phyloP scores from a whole-genome alignment of 305 asterid species.

The Fraxinus sp. region DNA sequence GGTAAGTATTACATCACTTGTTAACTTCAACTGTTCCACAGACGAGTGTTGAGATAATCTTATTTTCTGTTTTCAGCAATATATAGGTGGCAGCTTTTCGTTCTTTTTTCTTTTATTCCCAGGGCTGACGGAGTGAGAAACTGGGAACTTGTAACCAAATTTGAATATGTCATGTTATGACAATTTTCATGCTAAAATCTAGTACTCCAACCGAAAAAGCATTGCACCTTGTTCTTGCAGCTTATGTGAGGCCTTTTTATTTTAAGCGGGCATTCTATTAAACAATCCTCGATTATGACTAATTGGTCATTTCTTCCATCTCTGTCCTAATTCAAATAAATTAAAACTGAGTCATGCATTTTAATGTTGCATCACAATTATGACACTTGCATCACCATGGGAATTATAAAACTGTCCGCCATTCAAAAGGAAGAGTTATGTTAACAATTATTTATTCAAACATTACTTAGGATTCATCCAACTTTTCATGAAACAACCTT shows the following conservation, averaged over 20 bases:
- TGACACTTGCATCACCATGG: background rate
- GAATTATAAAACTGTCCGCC: background rate
- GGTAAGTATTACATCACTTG: constrained; percentile 44
- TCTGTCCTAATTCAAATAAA: background rate
- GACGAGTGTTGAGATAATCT: background rate
- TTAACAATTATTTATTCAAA: background rate
- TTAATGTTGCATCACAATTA: background rate
- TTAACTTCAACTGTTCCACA: background rate
- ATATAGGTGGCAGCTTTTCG: background rate
- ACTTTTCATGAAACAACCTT: background rate
- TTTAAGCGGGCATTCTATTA: background rate
- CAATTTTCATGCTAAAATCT: background rate
- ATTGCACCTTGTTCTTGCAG: background rate
- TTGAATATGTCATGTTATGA: background rate
- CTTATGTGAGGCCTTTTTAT: background rate
- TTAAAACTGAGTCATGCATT: background rate
- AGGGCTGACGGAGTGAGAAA: background rate
- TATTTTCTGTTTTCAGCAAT: background rate
- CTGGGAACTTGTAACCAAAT: background rate
- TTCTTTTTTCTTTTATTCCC: background rate
- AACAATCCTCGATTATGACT: background rate
- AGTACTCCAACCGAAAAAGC: background rate
- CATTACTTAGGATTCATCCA: background rate
- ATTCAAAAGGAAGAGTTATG: background rate
- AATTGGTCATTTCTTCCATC: background rate